A percentile compares a stretch with the other conserved stretches of the same genome.
Evolutionary conservation across 208 protist genomes (phyloP).

Genomic region (Acanthamoeba triangularis): DNA sequence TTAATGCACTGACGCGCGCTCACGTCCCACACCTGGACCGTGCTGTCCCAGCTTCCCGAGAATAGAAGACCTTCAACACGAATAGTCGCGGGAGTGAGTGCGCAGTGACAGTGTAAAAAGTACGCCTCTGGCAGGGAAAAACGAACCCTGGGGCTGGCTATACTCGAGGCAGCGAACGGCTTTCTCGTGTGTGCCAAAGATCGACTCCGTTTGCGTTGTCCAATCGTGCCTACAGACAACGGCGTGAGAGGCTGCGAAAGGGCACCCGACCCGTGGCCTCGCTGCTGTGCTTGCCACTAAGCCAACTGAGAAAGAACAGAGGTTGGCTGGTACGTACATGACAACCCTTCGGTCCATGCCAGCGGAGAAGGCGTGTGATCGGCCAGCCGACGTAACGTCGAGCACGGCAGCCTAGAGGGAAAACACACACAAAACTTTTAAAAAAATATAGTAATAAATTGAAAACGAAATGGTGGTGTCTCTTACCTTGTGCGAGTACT

Average conservation of each 20-base stretch:
- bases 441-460: background rate
- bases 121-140: too few species aligned
- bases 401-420: conserved; percentile 3
- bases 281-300: too few species aligned
- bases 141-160: background rate
- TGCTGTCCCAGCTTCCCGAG: conserved; percentile 52
- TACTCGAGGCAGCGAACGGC: conserved; percentile 35
- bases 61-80: background rate
- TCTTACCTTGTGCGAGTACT: conserved; percentile 33
- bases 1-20: background rate
- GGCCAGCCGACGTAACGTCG: background rate
- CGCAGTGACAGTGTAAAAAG: background rate
- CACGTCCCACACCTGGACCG: conserved; percentile 30
- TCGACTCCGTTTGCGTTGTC: background rate
- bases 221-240: background rate
- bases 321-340: background rate
- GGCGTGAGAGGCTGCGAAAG: background rate
- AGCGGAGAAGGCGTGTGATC: background rate
- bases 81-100: background rate
- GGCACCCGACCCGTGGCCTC: too few species aligned
- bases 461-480: background rate
- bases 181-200: background rate
- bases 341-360: conserved; percentile 14
- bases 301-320: background rate
- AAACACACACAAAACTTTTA: background rate